A percentile compares a stretch with the other conserved stretches of the same genome.
Conservation (phyloP, 768 basidiomycete genomes). For the Tylopilus intermedius region DNA sequence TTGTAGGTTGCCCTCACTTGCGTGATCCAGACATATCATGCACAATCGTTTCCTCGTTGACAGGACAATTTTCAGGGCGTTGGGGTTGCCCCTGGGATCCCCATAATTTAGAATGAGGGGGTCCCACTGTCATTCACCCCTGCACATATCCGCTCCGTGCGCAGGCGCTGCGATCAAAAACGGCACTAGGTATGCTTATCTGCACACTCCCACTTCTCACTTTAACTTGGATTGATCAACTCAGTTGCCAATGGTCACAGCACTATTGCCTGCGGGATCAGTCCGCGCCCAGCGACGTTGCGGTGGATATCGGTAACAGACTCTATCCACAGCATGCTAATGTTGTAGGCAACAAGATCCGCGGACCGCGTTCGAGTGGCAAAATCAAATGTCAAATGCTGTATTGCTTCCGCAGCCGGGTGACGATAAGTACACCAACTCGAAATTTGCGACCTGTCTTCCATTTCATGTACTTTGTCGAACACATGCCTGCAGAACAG, state of each 20-base stretch:
- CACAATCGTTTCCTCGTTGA: neutral
- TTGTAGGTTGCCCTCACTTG: neutral
- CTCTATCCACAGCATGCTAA: conserved; percentile 10
- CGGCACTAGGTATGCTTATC: conserved; percentile 8
- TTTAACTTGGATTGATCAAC: neutral
- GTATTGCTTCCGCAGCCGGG: conserved; percentile 10
- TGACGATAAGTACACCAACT: conserved; percentile 1
- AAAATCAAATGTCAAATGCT: conserved; percentile 11
- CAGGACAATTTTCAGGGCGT: conserved; percentile 6
- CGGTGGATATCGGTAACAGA: conserved; percentile 3
- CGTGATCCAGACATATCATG: neutral
- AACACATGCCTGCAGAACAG: conserved; percentile 3
- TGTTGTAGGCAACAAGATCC: conserved; percentile 12
- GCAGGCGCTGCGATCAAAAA: conserved; percentile 1
- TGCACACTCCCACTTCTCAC: neutral
- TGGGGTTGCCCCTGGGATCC: conserved; percentile 3
- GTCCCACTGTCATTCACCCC: conserved; percentile 6
- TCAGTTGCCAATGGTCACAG: neutral
- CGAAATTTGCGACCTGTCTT: conserved; percentile 6
- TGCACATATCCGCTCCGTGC: conserved; percentile 4
- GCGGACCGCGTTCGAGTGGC: conserved; percentile 10
- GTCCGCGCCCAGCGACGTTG: conserved; percentile 1
- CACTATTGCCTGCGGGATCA: conserved; percentile 12
- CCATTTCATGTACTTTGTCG: conserved; percentile 9
- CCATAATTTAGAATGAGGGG: neutral